These are phyloP conservation scores for Acmispon strigosus DNA, from an alignment of 306 rosid species.

Conservation along the genomic window DNA sequence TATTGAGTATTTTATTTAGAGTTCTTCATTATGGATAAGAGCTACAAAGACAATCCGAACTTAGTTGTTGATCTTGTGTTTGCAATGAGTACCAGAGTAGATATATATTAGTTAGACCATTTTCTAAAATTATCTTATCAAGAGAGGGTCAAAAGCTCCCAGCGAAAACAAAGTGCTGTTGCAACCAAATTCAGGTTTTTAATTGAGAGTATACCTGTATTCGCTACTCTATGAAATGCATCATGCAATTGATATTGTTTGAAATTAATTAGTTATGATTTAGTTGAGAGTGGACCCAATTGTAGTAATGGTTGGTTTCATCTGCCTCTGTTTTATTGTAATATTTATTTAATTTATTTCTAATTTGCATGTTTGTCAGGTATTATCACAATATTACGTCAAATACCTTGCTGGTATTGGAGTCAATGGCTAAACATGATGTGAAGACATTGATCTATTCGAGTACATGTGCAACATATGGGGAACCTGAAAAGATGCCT, in stretches of 20 bases:
- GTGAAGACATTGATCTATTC: slow-evolving; percentile 92
- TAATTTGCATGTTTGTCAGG: slow-evolving; percentile 36
- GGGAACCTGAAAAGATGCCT: slow-evolving; percentile 95
- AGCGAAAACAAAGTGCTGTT: background rate
- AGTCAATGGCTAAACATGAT: slow-evolving; percentile 72
- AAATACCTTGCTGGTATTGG: slow-evolving; percentile 76
- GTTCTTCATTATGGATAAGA: background rate
- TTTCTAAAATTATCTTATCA: background rate
- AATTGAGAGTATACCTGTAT: background rate
- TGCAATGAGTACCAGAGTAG: background rate
- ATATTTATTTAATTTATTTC: background rate
- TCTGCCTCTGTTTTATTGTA: background rate
- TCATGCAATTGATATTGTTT: background rate
- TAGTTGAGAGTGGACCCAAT: background rate
- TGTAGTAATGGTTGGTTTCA: slow-evolving; percentile 3
- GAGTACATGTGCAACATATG: slow-evolving; percentile 96
- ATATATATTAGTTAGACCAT: background rate
- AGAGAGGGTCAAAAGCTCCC: background rate
- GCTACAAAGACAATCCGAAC: background rate
- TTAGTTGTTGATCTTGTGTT: background rate
- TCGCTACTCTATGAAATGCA: background rate
- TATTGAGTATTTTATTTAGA: background rate
- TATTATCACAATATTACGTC: slow-evolving; percentile 96
- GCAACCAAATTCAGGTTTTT: background rate
- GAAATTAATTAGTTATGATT: background rate